Percentiles rank a stretch among this genome's conserved stretches.
Evolutionary conservation across 2,329 filamentous ascomycete genomes (phyloP).

Genomic region (Trichoderma sp.): DNA sequence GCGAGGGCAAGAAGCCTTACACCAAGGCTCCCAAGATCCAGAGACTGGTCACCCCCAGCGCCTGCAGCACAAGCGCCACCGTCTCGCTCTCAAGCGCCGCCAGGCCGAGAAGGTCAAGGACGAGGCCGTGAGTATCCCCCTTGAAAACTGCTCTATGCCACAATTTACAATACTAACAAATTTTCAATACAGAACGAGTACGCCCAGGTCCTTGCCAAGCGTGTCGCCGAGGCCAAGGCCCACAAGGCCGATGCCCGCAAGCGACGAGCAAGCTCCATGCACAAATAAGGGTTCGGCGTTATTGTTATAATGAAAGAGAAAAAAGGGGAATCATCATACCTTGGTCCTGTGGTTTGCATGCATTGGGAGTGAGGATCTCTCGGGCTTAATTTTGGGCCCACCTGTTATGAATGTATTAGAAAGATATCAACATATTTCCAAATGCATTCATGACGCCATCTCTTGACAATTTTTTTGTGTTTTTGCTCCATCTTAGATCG

Average conservation of each 20-base stretch:
- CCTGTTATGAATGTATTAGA: conserved; percentile 42
- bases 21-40: conserved; percentile 99
- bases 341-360: conserved; percentile 45
- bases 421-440: conserved; percentile 38
- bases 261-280: conserved; percentile 94
- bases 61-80: conserved; percentile 99
- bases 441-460: conserved; percentile 32
- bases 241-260: conserved; percentile 93
- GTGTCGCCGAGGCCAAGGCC: conserved; percentile 93
- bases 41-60: conserved; percentile 98
- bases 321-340: conserved; percentile 37
- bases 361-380: conserved; percentile 43
- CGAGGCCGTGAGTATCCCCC: conserved; percentile 76
- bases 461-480: neutral
- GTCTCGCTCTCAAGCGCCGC: conserved; percentile 96
- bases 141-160: conserved; percentile 34
- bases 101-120: conserved; percentile 97
- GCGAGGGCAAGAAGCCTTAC: conserved; percentile 96
- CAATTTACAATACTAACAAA: conserved; percentile 37
- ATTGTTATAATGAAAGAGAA: conserved; percentile 32
- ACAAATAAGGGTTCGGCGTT: conserved; percentile 64
- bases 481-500: neutral
- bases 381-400: conserved; percentile 33
- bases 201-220: conserved; percentile 92
- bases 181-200: conserved; percentile 81